phyloP scores from a whole-genome alignment of 768 basidiomycete genomes.

The Daedalea quercina region DNA sequence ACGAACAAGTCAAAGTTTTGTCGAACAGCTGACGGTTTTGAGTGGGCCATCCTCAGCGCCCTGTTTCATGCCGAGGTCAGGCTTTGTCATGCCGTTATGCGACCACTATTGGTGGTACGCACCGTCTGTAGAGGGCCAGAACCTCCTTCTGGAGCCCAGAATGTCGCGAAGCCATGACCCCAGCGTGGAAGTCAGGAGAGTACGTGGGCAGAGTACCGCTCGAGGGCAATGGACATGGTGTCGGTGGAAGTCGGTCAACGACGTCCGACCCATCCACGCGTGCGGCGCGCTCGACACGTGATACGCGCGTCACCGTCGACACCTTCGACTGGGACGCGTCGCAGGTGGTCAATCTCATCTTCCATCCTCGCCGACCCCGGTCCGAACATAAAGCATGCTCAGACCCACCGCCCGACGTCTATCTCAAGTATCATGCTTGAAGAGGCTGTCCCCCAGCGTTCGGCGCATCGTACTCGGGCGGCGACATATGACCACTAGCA shows the following conservation, averaged over 20 bases:
- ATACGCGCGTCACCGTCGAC: neutral
- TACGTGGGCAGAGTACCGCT: neutral
- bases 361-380: too few species aligned
- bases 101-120: neutral
- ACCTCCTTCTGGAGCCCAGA: conserved; percentile 52
- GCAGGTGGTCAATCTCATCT: too few species aligned
- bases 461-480: neutral
- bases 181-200: neutral
- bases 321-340: too few species aligned
- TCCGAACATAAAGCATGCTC: too few species aligned
- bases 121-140: conserved; percentile 51
- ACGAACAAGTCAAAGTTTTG: conserved; percentile 63
- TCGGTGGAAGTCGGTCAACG: neutral
- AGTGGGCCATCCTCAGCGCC: conserved; percentile 66
- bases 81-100: neutral
- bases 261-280: neutral
- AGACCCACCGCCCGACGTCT: too few species aligned
- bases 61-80: conserved; percentile 28
- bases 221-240: neutral
- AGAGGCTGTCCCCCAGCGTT: neutral
- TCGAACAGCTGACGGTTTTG: conserved; percentile 55
- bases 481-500: neutral
- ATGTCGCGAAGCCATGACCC: conserved; percentile 21
- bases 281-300: neutral
- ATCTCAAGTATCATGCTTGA: too few species aligned